Conservation (phyloP, 2,329 filamentous ascomycete genomes). For the Lasiodiplodia theobromae region DNA sequence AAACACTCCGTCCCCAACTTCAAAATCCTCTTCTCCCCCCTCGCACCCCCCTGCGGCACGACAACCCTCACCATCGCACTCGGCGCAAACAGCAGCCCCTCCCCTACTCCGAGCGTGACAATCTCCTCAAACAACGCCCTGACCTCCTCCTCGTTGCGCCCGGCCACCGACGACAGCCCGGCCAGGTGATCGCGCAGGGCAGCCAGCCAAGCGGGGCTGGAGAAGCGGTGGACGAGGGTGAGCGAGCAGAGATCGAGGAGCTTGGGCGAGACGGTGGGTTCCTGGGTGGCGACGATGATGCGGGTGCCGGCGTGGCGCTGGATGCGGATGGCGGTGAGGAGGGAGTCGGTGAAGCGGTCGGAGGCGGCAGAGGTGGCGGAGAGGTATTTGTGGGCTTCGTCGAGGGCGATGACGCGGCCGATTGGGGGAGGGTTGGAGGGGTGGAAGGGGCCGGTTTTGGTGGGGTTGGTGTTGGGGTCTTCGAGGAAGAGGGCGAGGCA, state of each 20-base stretch:
- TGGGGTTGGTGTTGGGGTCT: conserved; percentile 31
- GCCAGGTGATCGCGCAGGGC: conserved; percentile 57
- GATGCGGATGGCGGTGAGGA: conserved; percentile 70
- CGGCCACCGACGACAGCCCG: conserved; percentile 40
- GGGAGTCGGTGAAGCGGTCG: conserved; percentile 64
- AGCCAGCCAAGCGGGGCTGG: conserved; percentile 68
- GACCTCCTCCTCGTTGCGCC: conserved; percentile 34
- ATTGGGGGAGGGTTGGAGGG: conserved; percentile 33
- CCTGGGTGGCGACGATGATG: conserved; percentile 77
- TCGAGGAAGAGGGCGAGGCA: conserved; percentile 72
- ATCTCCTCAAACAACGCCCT: conserved; percentile 54
- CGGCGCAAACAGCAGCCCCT: conserved; percentile 26
- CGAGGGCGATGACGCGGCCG: conserved; percentile 70
- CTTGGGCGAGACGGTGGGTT: conserved; percentile 72
- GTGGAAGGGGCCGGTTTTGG: too few relatives aligned
- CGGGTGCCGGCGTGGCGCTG: conserved; percentile 74
- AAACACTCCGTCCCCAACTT: conserved; percentile 26
- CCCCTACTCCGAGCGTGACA: conserved; percentile 46
- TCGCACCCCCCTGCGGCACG: not conserved
- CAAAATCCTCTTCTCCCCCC: not conserved
- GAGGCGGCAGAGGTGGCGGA: conserved; percentile 61
- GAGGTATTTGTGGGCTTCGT: conserved; percentile 84
- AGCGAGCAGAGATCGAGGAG: conserved; percentile 75
- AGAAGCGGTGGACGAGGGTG: conserved; percentile 77
- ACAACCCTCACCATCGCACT: conserved; percentile 5